Evolutionary conservation across 306 rosid species (phyloP).

Genomic region (barrel medic (Medicago truncatula)): MtrunA17r5.0-ANR NC_053049.1:20050001-20050500

Average conservation of each 20-base stretch:
- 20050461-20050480: conserved; percentile 22
- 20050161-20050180: too few species aligned
- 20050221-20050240: background rate
- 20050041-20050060: too few species aligned
- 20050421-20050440: conserved; percentile 23
- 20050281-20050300: conserved; percentile 23
- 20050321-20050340: conserved; percentile 13
- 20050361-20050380: fast-evolving
- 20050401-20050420: background rate
- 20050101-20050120: too few species aligned
- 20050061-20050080: too few species aligned
- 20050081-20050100: too few species aligned
- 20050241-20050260: background rate
- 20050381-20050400: fast-evolving
- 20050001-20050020: too few species aligned
- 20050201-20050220: background rate
- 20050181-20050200: too few species aligned
- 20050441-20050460: conserved; percentile 35
- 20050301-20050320: conserved; percentile 28
- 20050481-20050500: background rate
- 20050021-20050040: too few species aligned
- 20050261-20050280: conserved; percentile 37
- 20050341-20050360: background rate
- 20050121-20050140: too few species aligned
- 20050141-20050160: too few species aligned